Evolutionary conservation across 2,329 filamentous ascomycete species (phyloP).

Genomic region (Fusarium piperis): DNA sequence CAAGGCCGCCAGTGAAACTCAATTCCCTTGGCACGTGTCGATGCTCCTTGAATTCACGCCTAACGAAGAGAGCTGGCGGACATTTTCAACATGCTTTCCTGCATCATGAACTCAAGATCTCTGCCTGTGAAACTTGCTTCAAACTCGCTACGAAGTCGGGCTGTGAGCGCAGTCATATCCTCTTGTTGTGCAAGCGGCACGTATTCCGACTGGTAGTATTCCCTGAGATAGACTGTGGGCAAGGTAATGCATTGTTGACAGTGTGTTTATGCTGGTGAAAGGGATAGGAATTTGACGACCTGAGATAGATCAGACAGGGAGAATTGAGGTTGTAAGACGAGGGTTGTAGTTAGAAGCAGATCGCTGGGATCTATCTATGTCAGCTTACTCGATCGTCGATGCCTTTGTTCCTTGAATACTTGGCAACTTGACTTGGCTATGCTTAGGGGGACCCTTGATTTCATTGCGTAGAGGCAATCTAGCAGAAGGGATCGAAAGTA

Average conservation of each 20-base stretch:
- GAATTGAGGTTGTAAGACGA: not conserved
- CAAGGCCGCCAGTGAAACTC: not conserved
- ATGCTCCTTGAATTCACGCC: not conserved
- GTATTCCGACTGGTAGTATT: not conserved
- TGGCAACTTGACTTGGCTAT: not conserved
- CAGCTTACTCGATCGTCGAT: not conserved
- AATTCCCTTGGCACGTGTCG: not conserved
- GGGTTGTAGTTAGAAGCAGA: too few species aligned
- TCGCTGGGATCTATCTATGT: too few species aligned
- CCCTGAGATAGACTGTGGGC: not conserved
- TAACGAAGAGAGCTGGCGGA: not conserved
- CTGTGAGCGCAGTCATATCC: not conserved
- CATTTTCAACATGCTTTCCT: not conserved
- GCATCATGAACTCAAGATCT: not conserved
- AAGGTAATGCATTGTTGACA: not conserved
- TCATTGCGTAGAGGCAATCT: too few species aligned
- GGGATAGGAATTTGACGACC: too few species aligned
- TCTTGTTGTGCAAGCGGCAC: not conserved
- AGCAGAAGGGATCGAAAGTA: too few species aligned
- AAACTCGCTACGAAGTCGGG: not conserved
- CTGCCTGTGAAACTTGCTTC: not conserved
- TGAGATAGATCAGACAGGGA: too few species aligned
- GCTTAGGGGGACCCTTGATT: too few species aligned
- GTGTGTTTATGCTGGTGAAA: too few species aligned
- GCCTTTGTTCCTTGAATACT: not conserved